Base-by-base conservation (phyloP, 1,139 yeast species). In the Blastobotrys aristatus region DNA sequence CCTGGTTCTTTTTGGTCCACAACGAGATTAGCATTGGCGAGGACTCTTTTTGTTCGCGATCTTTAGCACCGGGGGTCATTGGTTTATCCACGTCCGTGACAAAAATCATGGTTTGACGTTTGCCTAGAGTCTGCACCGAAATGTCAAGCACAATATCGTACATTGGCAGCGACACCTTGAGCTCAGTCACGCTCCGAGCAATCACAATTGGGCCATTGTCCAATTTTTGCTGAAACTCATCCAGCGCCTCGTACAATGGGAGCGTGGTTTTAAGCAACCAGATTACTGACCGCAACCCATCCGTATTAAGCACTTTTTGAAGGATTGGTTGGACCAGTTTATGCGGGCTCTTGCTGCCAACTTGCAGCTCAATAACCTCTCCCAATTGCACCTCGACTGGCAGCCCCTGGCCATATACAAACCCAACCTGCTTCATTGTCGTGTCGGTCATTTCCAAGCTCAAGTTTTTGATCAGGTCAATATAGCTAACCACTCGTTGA, bases 401-500 rank as follows among this genome's bases (percentile, higher is more conserved):
- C 10, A 22, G 26, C n/a, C 40, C 24, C n/a, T 46, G 49, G 2
- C 61, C 64, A 34, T 62, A 61, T 21, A 52, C 57, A 51, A 63
- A 62, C 11, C 56, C 44, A 20, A 63, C 56, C 35, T 51, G 51
- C 20, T 48, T 53, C 65, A 63, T 63, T 7, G 65, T 58, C 1
- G 65, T 63, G 7, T 57, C 58, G 8, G 48, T 50, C 35, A 63
- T 47, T 16, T 55, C 57, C 34, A 63, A 53, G 1, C 53, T 47
- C 49, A 57, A 52, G 26, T 58, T 50, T 46, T 57, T 54, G 46
- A 63, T 51, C 36, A 61, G 53, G 26, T 59, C 61, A 31, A 62
- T 55, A 44, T 59, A 61, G 47, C 58, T 56, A 16, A 62, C 64
- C 44, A 62, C 62, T 10, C 60, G 55, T 36, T 63, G 65, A 41